These are phyloP conservation scores for Sabuloglossum arenarium DNA, from an alignment of 495 filamentous ascomycete species.

Conservation along the genomic window DNA sequence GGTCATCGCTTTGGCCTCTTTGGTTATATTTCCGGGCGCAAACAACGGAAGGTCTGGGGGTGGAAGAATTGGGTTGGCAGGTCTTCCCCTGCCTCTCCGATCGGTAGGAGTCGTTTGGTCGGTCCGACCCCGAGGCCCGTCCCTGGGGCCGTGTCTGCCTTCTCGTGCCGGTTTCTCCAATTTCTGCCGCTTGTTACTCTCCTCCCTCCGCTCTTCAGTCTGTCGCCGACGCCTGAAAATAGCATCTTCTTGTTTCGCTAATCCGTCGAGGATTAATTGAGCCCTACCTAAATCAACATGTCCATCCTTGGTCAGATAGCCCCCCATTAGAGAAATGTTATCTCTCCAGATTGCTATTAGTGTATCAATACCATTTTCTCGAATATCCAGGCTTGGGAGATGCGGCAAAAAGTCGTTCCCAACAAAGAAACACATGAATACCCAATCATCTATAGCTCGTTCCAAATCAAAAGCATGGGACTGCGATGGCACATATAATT, in stretches of 20 bases:
- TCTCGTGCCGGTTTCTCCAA: constrained; percentile 37
- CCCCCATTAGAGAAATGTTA: constrained; percentile 76
- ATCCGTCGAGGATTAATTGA: constrained; percentile 69
- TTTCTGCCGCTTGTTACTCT: constrained; percentile 56
- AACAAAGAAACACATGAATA: constrained; percentile 99
- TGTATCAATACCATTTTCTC: constrained; percentile 92
- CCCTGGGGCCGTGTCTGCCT: constrained; percentile 15
- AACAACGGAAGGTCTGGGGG: constrained; percentile 32
- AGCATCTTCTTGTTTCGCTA: constrained; percentile 86
- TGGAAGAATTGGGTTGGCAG: constrained; percentile 14
- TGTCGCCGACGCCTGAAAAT: constrained; percentile 78
- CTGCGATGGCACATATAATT: constrained; percentile 63
- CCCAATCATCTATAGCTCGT: constrained; percentile 96
- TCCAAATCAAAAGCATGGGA: constrained; percentile 76
- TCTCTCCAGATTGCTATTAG: constrained; percentile 91
- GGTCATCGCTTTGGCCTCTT: constrained; percentile 42
- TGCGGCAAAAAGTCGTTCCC: constrained; percentile 98
- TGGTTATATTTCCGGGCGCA: constrained; percentile 34
- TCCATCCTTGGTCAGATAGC: constrained; percentile 89
- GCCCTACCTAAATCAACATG: constrained; percentile 70
- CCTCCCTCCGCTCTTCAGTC: constrained; percentile 60
- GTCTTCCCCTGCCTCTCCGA: constrained; percentile 1
- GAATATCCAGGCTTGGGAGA: constrained; percentile 86
- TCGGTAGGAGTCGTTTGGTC: background rate
- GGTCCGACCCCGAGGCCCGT: constrained; percentile 2